These are phyloP conservation scores for Fusarium liriodendri DNA, from an alignment of 2,329 filamentous ascomycete genomes.

Conservation along the genomic window DNA sequence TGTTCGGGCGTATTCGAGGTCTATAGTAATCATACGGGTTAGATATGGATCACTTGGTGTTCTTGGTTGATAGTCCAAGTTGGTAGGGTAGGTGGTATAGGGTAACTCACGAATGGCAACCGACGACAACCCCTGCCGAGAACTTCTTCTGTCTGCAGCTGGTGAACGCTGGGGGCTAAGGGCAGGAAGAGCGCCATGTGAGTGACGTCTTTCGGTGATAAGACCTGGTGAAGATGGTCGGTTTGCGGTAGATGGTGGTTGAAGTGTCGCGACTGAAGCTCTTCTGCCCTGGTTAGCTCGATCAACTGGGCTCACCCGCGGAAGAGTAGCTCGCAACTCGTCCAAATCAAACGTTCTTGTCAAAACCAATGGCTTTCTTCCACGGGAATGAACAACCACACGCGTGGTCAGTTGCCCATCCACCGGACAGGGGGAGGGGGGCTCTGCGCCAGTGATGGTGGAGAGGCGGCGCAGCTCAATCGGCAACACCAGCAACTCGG, in stretches of 20 bases:
- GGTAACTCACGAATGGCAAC: slow-evolving; percentile 42
- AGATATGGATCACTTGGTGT: neutral
- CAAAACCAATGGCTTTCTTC: slow-evolving; percentile 59
- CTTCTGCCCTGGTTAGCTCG: slow-evolving; percentile 12
- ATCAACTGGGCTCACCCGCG: slow-evolving; percentile 45
- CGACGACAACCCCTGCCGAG: slow-evolving; percentile 16
- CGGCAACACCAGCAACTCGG: slow-evolving; percentile 43
- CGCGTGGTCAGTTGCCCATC: slow-evolving; percentile 41
- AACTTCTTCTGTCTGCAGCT: slow-evolving; percentile 16
- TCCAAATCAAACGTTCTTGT: slow-evolving; percentile 63
- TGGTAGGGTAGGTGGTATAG: neutral
- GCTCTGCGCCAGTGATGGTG: slow-evolving; percentile 15
- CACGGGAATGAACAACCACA: slow-evolving; percentile 46
- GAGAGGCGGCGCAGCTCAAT: slow-evolving; percentile 39
- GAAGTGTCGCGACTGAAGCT: slow-evolving; percentile 29
- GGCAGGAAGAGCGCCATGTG: slow-evolving; percentile 13
- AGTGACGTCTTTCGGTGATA: slow-evolving; percentile 24
- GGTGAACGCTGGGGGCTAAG: neutral
- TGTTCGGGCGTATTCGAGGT: slow-evolving; percentile 46
- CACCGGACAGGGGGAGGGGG: slow-evolving; percentile 25
- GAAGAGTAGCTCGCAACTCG: slow-evolving; percentile 59
- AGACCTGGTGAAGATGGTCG: slow-evolving; percentile 16
- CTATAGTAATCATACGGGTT: slow-evolving; percentile 31
- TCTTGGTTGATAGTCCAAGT: neutral
- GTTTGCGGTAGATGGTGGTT: neutral